These are phyloP conservation scores for Zygosaccharomyces sapae DNA, from an alignment of 1,139 yeast species.

Conservation along the genomic window DNA sequence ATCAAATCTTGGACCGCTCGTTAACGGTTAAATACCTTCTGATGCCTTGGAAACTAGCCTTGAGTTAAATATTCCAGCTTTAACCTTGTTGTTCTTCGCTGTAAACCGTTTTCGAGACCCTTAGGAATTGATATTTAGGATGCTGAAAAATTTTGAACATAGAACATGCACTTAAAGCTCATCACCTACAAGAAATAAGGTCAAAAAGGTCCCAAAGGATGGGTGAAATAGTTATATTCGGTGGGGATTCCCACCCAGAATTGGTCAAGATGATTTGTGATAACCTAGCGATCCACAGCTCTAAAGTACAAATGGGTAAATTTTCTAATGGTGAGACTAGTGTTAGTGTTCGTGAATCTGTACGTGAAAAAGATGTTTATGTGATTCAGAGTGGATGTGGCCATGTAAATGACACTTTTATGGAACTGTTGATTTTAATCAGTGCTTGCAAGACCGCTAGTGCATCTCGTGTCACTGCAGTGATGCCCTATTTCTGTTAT, in stretches of 20 bases:
- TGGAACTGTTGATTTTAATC: constrained; percentile 82
- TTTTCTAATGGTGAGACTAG: constrained; percentile 89
- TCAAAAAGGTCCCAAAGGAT: constrained; percentile 44
- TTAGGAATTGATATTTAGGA: background rate
- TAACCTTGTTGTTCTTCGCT: background rate
- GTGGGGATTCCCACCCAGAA: constrained; percentile 66
- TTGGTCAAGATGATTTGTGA: constrained; percentile 60
- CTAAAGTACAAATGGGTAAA: constrained; percentile 53
- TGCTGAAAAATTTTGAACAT: constrained; percentile 2
- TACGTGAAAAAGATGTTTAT: constrained; percentile 89
- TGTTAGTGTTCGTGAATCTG: constrained; percentile 75
- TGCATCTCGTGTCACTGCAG: constrained; percentile 90
- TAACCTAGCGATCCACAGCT: constrained; percentile 58
- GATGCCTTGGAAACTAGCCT: background rate
- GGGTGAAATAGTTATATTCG: constrained; percentile 69
- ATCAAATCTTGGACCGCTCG: no score
- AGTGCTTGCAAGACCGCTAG: constrained; percentile 96
- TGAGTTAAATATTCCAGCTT: background rate
- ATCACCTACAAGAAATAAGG: constrained; percentile 12
- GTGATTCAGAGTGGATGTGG: constrained; percentile 71
- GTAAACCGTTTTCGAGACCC: background rate
- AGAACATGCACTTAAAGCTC: background rate
- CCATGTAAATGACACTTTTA: constrained; percentile 82
- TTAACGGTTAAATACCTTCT: background rate
- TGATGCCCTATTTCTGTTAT: constrained; percentile 90